Evolutionary conservation across 2,329 filamentous ascomycete species (phyloP).

Genomic region (Leptoxyphium fumago): DNA sequence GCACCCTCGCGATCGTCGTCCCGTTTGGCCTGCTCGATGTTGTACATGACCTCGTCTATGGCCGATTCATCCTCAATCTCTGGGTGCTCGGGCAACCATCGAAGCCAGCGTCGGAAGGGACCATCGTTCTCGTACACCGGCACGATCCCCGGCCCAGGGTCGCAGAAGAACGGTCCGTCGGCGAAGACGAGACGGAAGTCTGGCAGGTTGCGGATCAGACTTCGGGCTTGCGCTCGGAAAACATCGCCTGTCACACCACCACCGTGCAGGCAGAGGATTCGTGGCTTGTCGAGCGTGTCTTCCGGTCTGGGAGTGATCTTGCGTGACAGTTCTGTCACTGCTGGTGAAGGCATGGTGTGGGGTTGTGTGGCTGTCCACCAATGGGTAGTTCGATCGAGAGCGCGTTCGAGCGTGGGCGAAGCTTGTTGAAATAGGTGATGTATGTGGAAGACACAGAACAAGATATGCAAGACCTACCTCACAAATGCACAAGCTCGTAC

Average conservation of each 20-base stretch:
- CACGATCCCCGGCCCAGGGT: slow-evolving; percentile 47
- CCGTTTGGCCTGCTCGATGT: slow-evolving; percentile 29
- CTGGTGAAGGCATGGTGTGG: background rate
- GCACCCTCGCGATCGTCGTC: slow-evolving; percentile 23
- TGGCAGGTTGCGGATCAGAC: slow-evolving; percentile 35
- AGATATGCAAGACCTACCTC: too few relatives aligned
- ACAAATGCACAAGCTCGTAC: too few relatives aligned
- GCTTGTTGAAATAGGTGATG: too few relatives aligned
- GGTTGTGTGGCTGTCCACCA: too few relatives aligned
- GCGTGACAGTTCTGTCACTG: background rate
- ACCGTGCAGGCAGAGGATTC: slow-evolving; percentile 69
- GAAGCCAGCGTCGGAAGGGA: slow-evolving; percentile 51
- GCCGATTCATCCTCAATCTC: slow-evolving; percentile 36
- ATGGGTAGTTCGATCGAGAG: too few relatives aligned
- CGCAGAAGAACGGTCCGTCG: slow-evolving; percentile 51
- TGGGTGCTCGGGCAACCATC: slow-evolving; percentile 45
- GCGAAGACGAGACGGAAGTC: slow-evolving; percentile 59
- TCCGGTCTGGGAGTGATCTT: background rate
- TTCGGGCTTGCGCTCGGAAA: slow-evolving; percentile 54
- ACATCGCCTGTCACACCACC: slow-evolving; percentile 59
- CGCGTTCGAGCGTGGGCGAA: too few relatives aligned
- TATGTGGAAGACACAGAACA: too few relatives aligned
- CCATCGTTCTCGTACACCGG: slow-evolving; percentile 50
- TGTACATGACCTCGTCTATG: slow-evolving; percentile 32
- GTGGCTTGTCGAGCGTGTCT: slow-evolving; percentile 27